Evolutionary conservation across 1,284 basidiomycete species (phyloP), one percentile per base, ranked within the genome.

Genomic region (Fomitopsis schrenkii): DNA sequence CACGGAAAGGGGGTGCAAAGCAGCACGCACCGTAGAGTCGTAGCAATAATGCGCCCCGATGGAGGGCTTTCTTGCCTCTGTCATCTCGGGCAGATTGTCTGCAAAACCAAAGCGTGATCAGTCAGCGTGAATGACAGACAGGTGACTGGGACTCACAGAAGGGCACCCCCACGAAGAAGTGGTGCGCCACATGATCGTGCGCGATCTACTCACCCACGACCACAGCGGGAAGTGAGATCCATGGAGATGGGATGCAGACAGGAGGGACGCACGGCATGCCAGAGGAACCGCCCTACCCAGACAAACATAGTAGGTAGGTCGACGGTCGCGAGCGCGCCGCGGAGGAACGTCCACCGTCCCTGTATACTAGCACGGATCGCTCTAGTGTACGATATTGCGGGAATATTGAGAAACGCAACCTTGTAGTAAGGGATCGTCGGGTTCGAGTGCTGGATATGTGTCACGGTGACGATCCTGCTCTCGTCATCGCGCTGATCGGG

Each of bases 291-390:
- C 1, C 84, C 83, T 22, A 77, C 74, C 83, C 83, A 85, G 14
- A 84, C 85, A 41, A 86, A 76, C 41, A 86, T n/a, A n/a, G n/a
- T 72, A 1, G 82, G 81, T 46, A 84, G 69, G 66, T 87, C 84
- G 19, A 85, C 79, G 2, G 84, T 87, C 7, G 82, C 80, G 15
- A 84, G 70, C 12, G 83, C 82, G 30, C 84, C 84, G 14, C 83
- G 78, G 22, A 80, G 75, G 72, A 84, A 85, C 2, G 79, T 79
- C 83, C 83, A 85, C 64, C 81, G 66, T 26, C 67, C 67, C 70
- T 72, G 56, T 9, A 41, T 36, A 6, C 33, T 26, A 42, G 35
- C 35, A n/a, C n/a, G n/a, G n/a, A n/a, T n/a, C n/a, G n/a, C n/a
- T n/a, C n/a, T n/a, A n/a, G n/a, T n/a, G n/a, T n/a, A n/a, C n/a